Conservation (phyloP, 176 grass and related monocot species). For the Carex myosuroides region DNA sequence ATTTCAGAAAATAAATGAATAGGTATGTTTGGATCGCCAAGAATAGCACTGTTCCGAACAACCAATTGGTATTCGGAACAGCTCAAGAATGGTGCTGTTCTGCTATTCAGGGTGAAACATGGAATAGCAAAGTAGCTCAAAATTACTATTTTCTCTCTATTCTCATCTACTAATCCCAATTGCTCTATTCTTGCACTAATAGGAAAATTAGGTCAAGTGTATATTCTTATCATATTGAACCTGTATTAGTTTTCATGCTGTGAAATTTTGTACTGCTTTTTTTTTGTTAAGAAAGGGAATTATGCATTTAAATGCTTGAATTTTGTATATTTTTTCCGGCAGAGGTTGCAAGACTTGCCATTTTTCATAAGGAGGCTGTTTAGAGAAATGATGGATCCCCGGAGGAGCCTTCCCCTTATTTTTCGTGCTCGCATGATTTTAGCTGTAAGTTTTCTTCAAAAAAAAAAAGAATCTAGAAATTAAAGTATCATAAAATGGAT, state of each 20-base stretch:
- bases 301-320: background rate
- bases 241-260: background rate
- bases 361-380: conserved; percentile 82
- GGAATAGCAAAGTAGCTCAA: too few relatives aligned
- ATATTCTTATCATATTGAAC: background rate
- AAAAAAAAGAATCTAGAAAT: background rate
- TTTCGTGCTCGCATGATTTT: conserved; percentile 73
- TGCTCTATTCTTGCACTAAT: background rate
- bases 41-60: too few relatives aligned
- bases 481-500: background rate
- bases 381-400: conserved; percentile 81
- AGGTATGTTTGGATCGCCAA: too few relatives aligned
- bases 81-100: too few relatives aligned
- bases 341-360: conserved; percentile 86
- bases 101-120: too few relatives aligned
- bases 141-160: too few relatives aligned
- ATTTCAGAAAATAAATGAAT: background rate
- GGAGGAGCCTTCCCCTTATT: conserved; percentile 72
- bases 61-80: too few relatives aligned
- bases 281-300: background rate
- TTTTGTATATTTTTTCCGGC: conserved; percentile 7
- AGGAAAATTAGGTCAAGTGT: background rate
- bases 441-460: conserved; percentile 38
- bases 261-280: background rate
- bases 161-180: too few relatives aligned